A percentile compares a stretch with the other conserved stretches of the same genome.
Conservation (phyloP, 305 asterid genomes). For the Solanum hybrid region DNA sequence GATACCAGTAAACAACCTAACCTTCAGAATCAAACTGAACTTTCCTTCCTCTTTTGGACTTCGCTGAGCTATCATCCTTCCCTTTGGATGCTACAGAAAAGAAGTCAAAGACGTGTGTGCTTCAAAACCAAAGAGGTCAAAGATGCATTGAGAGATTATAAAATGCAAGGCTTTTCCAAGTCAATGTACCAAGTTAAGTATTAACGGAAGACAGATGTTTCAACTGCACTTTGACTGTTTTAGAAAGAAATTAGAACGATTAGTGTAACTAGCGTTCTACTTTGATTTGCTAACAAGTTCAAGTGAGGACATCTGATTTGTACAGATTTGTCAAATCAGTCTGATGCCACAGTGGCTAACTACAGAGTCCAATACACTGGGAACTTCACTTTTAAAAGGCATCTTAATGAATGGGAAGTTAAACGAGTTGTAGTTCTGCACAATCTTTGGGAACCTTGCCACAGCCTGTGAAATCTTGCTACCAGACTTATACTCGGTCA, state of each 20-base stretch:
- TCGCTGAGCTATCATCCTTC: constrained; percentile 40
- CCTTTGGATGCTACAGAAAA: constrained; percentile 25
- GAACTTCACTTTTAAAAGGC: neutral
- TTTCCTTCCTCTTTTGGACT: constrained; percentile 49
- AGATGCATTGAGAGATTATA: neutral
- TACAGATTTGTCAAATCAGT: neutral
- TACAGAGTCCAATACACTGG: neutral
- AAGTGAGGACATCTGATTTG: neutral
- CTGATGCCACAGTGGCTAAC: neutral
- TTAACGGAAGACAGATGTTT: neutral
- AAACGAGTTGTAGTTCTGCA: neutral
- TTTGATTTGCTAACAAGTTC: neutral
- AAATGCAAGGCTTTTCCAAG: neutral
- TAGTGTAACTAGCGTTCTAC: neutral
- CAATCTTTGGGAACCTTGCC: neutral
- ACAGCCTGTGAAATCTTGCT: neutral
- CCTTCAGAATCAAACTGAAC: constrained; percentile 70
- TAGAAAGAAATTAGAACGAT: neutral
- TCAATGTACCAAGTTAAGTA: neutral
- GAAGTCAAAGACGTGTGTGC: neutral
- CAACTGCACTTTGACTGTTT: neutral
- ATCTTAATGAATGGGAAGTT: neutral
- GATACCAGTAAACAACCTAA: constrained; percentile 12
- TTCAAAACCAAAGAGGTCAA: neutral
- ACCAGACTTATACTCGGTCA: neutral